Base-by-base conservation (phyloP, 768 basidiomycete genomes). In the Leccinum sublutescens region DNA sequence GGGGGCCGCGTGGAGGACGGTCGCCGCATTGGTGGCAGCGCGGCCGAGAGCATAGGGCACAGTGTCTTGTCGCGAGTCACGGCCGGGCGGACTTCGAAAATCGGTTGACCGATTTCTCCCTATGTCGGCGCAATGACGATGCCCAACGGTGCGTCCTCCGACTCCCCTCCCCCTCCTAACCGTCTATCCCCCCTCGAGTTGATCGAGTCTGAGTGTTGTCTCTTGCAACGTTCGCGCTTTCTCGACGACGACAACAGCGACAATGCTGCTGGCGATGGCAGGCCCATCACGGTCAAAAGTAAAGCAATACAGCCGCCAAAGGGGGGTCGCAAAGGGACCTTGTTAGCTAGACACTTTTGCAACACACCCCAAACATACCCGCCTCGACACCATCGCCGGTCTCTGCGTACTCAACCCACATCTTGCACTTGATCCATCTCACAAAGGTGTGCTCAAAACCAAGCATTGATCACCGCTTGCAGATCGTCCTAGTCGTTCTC, bases 41-140 rank as follows among this genome's bases (percentile, higher is more conserved):
- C 96, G 89, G 19, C 87, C 82, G 54, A 98, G 84, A 0, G 97
- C 96, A 66, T 98, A 97, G 0, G 97, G 93, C 25, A 25, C 54
- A 98, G 88, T 0, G 97, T 98, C 85, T 98, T 98, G 80, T 95
- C 25, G 25, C 4, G 25, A 25, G 25, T 25, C 25, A 25, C 25
- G 25, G 25, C 25, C 25, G 25, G 25, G 25, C 25, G 25, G 25
- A 25, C 25, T 25, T 25, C 25, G 25, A 25, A 25, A 25, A 25
- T 25, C 25, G 25, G 23, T 23, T 23, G 23, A 23, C 23, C 23
- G 23, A 23, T 23, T 23, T 23, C 23, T 23, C 23, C 23, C 23
- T 23, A 23, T 23, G 23, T 23, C 23, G 23, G 23, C 23, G 23
- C 23, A 23, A 23, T 23, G 23, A 23, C 23, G 23, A 23, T 3